phyloP scores from a whole-genome alignment of 805 yeast genomes.

The Metschnikowia bowlesiae region DNA sequence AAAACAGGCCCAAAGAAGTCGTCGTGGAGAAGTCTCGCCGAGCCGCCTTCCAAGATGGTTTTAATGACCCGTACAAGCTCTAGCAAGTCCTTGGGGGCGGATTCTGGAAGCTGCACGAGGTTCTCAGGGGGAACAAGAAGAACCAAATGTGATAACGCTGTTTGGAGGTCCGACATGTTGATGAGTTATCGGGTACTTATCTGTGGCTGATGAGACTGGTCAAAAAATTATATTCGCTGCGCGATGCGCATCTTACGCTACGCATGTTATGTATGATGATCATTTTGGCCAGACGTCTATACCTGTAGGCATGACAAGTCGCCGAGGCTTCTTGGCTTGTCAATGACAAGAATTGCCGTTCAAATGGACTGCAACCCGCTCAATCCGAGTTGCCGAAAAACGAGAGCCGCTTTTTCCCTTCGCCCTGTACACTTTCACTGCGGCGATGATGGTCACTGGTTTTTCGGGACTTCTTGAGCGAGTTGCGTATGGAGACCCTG shows the following conservation, averaged over 20 bases:
- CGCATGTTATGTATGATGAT: not conserved
- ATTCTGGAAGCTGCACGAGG: not conserved
- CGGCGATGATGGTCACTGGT: constrained; percentile 28
- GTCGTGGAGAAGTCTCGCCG: constrained; percentile 21
- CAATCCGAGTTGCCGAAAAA: constrained; percentile 19
- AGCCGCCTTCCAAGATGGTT: constrained; percentile 20
- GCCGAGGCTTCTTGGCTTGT: no score
- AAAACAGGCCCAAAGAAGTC: constrained; percentile 18
- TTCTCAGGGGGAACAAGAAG: constrained; percentile 14
- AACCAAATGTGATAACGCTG: constrained; percentile 14
- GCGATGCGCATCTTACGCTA: constrained; percentile 3
- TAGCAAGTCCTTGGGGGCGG: not conserved
- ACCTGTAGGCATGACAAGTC: not conserved
- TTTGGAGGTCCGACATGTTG: constrained; percentile 2
- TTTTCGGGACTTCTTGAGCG: constrained; percentile 30
- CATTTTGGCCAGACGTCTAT: not conserved
- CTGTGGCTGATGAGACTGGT: not conserved
- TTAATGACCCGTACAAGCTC: not conserved
- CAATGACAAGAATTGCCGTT: not conserved
- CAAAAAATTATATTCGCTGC: not conserved
- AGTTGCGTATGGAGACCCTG: constrained; percentile 37
- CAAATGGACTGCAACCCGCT: not conserved
- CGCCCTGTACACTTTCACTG: constrained; percentile 23
- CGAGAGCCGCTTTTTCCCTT: constrained; percentile 21
- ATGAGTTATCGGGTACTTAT: not conserved